phyloP scores from a whole-genome alignment of 805 yeast genomes.

The Monosporozyma servazzii region DNA sequence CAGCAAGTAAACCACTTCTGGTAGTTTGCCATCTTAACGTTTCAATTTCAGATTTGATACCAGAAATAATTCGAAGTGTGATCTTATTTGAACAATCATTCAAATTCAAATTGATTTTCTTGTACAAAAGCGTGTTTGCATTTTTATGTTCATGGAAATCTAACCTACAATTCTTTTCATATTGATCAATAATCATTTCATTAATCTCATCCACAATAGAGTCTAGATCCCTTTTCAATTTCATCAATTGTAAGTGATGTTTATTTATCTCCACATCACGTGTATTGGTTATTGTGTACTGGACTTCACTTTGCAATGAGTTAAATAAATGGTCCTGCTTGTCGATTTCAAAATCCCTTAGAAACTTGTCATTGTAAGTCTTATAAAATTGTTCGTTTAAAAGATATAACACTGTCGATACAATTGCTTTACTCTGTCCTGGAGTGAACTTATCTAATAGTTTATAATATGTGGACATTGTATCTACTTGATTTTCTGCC shows the following conservation, averaged over 20 bases:
- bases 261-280: constrained; percentile 64
- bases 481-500: constrained; percentile 26
- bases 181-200: constrained; percentile 44
- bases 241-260: constrained; percentile 54
- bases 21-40: constrained; percentile 89
- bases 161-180: constrained; percentile 72
- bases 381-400: constrained; percentile 35
- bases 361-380: constrained; percentile 31
- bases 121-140: constrained; percentile 69
- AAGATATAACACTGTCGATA: constrained; percentile 27
- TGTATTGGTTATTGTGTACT: constrained; percentile 65
- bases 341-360: constrained; percentile 55
- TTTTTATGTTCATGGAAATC: constrained; percentile 79
- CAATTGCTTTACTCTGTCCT: constrained; percentile 18
- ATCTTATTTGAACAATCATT: constrained; percentile 82
- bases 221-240: constrained; percentile 63
- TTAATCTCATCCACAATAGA: constrained; percentile 69
- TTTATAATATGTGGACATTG: constrained; percentile 15
- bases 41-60: constrained; percentile 79
- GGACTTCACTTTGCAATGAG: constrained; percentile 82
- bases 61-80: constrained; percentile 70
- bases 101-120: constrained; percentile 54
- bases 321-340: constrained; percentile 83
- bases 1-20: constrained; percentile 74
- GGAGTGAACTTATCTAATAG: constrained; percentile 15